These are phyloP conservation scores for Penicillium palitans DNA, from an alignment of 2,329 filamentous ascomycete species.

Conservation along the genomic window DNA sequence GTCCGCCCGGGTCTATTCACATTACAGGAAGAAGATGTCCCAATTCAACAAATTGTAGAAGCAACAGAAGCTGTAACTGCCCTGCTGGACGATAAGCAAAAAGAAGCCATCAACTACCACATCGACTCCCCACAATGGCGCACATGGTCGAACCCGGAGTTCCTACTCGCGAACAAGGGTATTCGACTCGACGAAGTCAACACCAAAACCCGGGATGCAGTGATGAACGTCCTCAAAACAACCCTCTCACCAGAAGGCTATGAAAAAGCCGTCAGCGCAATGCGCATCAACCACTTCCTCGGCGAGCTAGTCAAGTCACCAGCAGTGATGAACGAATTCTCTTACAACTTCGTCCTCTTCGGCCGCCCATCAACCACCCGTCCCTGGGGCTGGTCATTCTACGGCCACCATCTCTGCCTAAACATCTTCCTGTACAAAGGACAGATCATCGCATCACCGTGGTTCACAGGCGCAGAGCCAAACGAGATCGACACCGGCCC, in stretches of 20 bases:
- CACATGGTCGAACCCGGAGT: conserved; percentile 71
- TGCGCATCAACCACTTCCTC: conserved; percentile 74
- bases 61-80: conserved; percentile 51
- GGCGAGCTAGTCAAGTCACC: conserved; percentile 65
- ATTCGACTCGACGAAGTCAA: conserved; percentile 66
- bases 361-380: conserved; percentile 57
- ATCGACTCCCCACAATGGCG: conserved; percentile 72
- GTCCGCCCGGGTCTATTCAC: conserved; percentile 57
- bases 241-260: conserved; percentile 71
- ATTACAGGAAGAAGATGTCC: conserved; percentile 64
- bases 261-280: conserved; percentile 66
- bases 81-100: conserved; percentile 53
- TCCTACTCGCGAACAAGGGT: conserved; percentile 67
- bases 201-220: conserved; percentile 47
- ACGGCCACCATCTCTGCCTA: conserved; percentile 76
- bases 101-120: conserved; percentile 55
- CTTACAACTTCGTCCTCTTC: conserved; percentile 75
- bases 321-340: conserved; percentile 69
- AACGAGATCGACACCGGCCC: conserved; percentile 69
- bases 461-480: conserved; percentile 78
- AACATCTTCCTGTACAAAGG: conserved; percentile 65
- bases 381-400: conserved; percentile 73
- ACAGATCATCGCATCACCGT: conserved; percentile 70
- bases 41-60: conserved; percentile 58
- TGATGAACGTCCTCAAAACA: conserved; percentile 57